Conservation (phyloP, 208 protist species). For the Wallacemonas sp. region DNA sequence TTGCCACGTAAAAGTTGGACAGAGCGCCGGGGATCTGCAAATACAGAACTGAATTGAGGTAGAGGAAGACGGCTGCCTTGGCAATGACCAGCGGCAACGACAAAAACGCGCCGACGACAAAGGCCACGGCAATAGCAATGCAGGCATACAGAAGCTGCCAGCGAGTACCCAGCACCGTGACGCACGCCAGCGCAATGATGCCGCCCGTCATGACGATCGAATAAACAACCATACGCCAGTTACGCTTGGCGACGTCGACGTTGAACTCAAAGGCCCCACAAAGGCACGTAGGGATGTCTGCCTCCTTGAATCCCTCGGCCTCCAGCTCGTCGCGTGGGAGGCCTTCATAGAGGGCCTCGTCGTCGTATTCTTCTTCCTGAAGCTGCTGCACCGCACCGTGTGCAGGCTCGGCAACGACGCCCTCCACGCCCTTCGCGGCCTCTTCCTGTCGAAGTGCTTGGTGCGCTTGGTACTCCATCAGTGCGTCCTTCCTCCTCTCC, state of each 20-base stretch:
- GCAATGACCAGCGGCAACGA: conserved; percentile 51
- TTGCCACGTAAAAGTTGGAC: conserved; percentile 49
- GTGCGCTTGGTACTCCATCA: conserved; percentile 16
- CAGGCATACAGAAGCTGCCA: conserved; percentile 25
- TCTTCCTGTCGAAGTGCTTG: background rate
- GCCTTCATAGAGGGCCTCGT: background rate
- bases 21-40: conserved; percentile 47
- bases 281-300: conserved; percentile 16
- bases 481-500: conserved; percentile 30
- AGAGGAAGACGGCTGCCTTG: conserved; percentile 50
- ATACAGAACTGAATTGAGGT: conserved; percentile 47
- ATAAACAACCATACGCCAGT: conserved; percentile 43
- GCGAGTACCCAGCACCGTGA: conserved; percentile 27
- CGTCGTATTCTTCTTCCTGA: background rate
- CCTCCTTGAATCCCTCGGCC: conserved; percentile 8
- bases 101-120: conserved; percentile 29
- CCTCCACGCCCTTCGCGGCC: conserved; percentile 1
- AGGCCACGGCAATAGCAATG: conserved; percentile 23
- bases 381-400: background rate
- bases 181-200: conserved; percentile 31
- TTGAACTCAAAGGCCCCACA: conserved; percentile 44
- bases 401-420: background rate
- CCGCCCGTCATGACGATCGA: conserved; percentile 30
- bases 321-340: background rate
- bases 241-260: conserved; percentile 24